Percentiles rank a stretch among this genome's conserved stretches.
These are phyloP conservation scores for Conringia planisiliqua DNA, from an alignment of 345 rosid genomes.

Conservation along the genomic window DNA sequence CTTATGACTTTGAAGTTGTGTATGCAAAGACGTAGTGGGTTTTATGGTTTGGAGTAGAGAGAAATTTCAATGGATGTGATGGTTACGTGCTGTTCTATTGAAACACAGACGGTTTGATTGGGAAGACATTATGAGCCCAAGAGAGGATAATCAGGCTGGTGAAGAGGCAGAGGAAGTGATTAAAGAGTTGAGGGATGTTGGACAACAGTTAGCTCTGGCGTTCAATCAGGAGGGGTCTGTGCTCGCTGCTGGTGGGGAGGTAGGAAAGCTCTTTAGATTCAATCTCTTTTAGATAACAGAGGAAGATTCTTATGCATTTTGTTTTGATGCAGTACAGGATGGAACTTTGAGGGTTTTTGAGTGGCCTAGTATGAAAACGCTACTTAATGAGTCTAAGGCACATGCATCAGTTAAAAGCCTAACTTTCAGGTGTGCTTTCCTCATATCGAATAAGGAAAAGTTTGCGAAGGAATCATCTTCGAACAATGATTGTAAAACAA, in stretches of 20 bases:
- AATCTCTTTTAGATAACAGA: not conserved
- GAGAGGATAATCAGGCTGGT: constrained; percentile 41
- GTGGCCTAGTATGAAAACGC: constrained; percentile 83
- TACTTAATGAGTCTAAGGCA: constrained; percentile 61
- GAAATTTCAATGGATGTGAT: not conserved
- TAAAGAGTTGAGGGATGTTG: constrained; percentile 52
- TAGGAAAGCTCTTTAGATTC: constrained; percentile 30
- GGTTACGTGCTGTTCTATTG: not conserved
- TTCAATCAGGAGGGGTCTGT: constrained; percentile 65
- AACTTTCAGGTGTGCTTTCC: constrained; percentile 64
- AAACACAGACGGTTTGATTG: constrained; percentile 67
- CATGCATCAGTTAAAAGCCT: constrained; percentile 63
- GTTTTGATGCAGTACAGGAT: constrained; percentile 79
- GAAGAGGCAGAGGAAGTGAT: constrained; percentile 56
- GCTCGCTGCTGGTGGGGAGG: constrained; percentile 88
- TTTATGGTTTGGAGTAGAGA: not conserved
- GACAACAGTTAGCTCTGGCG: constrained; percentile 69
- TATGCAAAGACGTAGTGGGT: not conserved
- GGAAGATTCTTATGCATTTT: constrained; percentile 27
- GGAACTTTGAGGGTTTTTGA: constrained; percentile 78
- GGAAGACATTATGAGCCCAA: constrained; percentile 42
- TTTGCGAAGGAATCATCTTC: not conserved
- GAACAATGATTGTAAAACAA: not conserved
- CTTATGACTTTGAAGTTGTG: constrained; percentile 1
- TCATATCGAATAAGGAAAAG: not conserved